Conservation (phyloP, 106 monocot genomes). For the Dioscorea zingiberensis region DNA sequence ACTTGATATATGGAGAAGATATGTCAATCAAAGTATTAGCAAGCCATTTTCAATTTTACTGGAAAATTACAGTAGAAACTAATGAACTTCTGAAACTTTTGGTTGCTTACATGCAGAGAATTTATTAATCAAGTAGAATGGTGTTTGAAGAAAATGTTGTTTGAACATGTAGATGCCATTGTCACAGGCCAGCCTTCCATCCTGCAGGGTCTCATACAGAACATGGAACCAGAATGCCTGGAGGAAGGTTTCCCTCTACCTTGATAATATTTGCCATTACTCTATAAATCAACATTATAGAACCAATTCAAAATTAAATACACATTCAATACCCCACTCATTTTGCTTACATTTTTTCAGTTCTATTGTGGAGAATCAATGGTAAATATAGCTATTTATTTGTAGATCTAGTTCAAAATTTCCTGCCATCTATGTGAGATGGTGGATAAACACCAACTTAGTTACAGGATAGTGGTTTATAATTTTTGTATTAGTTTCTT, state of each 20-base stretch:
- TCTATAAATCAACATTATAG: neutral
- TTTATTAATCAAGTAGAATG: too few species aligned
- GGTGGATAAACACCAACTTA: too few species aligned
- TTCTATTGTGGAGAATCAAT: neutral
- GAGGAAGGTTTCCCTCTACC: constrained; percentile 50
- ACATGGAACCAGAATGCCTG: constrained; percentile 47
- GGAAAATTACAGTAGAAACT: too few species aligned
- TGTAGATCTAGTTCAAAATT: neutral
- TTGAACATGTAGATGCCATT: constrained; percentile 66
- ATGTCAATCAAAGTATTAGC: too few species aligned
- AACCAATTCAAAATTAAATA: too few species aligned
- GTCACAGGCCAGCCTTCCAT: constrained; percentile 59
- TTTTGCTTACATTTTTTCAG: neutral
- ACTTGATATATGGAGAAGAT: too few species aligned
- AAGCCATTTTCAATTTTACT: too few species aligned
- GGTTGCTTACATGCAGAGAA: too few species aligned
- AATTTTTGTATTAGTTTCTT: too few species aligned
- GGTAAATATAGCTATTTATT: neutral
- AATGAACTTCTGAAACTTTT: too few species aligned
- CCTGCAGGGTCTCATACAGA: constrained; percentile 54
- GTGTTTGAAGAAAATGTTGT: constrained; percentile 56
- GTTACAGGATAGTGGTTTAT: too few species aligned
- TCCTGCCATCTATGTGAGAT: neutral
- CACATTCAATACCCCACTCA: too few species aligned
- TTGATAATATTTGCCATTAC: constrained; percentile 5